Percentiles rank a stretch among this genome's conserved stretches.
phyloP scores from a whole-genome alignment of 1,284 basidiomycete species.

The Trichosporon inkin region DNA sequence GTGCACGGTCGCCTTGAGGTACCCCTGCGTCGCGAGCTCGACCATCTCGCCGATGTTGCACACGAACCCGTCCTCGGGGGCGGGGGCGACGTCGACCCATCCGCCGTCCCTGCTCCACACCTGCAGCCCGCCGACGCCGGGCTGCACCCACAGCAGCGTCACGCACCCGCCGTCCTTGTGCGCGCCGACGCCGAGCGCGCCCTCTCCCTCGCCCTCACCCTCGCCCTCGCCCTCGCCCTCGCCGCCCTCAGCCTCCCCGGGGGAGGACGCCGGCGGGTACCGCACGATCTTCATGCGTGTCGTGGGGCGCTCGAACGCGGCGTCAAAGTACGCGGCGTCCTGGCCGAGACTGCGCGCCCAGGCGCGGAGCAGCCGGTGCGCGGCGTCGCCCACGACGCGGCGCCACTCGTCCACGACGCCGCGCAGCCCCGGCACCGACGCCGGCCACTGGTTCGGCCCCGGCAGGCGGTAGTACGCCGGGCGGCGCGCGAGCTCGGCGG shows the following conservation, averaged over 20 bases:
- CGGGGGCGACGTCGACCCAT: slow-evolving; percentile 65
- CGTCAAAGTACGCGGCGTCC: slow-evolving; percentile 20
- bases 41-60: slow-evolving; percentile 62
- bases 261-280: background rate
- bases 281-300: slow-evolving; percentile 24
- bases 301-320: slow-evolving; percentile 15
- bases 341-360: slow-evolving; percentile 21
- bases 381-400: slow-evolving; percentile 11
- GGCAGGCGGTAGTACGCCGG: slow-evolving; percentile 19
- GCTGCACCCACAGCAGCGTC: slow-evolving; percentile 21
- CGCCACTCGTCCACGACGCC: slow-evolving; percentile 19
- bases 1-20: slow-evolving; percentile 22
- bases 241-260: background rate
- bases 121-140: slow-evolving; percentile 14
- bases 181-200: slow-evolving; percentile 17
- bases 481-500: background rate
- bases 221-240: too few species aligned
- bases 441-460: slow-evolving; percentile 23
- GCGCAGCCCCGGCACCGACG: slow-evolving; percentile 5
- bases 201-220: background rate
- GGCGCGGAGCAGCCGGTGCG: slow-evolving; percentile 19
- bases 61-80: slow-evolving; percentile 60
- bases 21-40: slow-evolving; percentile 23
- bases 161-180: slow-evolving; percentile 25
- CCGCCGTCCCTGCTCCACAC: slow-evolving; percentile 49